phyloP scores from a whole-genome alignment of 106 monocot species.

The Cymbidium sinense region DNA sequence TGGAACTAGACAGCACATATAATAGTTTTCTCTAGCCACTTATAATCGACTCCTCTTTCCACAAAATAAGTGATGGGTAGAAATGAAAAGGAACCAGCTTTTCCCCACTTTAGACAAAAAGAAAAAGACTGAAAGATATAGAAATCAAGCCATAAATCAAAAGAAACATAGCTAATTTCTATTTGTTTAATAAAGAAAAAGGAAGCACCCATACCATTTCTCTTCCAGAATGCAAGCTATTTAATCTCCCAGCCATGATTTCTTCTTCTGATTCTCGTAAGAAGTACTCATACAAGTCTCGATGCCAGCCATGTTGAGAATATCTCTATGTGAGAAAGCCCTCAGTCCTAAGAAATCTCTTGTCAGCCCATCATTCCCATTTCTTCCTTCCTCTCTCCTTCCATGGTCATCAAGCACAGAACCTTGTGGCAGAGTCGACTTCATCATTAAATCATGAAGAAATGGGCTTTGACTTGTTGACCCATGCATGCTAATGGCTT shows the following conservation, averaged over 20 bases:
- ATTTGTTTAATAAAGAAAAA: background rate
- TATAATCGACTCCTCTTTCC: too few species aligned
- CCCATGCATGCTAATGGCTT: background rate
- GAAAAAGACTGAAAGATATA: background rate
- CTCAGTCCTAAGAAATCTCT: constrained; percentile 73
- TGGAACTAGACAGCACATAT: too few species aligned
- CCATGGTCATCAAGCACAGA: constrained; percentile 9
- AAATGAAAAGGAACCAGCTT: background rate
- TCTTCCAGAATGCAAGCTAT: too few species aligned
- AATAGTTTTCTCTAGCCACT: too few species aligned
- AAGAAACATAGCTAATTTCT: background rate
- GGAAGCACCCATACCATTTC: too few species aligned
- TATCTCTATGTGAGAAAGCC: constrained; percentile 44
- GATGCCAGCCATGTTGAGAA: constrained; percentile 46
- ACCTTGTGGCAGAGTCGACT: background rate
- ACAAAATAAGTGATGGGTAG: background rate
- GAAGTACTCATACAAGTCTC: constrained; percentile 30
- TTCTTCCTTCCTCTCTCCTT: constrained; percentile 4
- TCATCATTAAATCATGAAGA: constrained; percentile 6
- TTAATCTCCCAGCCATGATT: constrained; percentile 4
- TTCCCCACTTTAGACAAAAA: background rate
- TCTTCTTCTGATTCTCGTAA: constrained; percentile 14
- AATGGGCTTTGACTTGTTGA: background rate
- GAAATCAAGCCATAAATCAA: background rate
- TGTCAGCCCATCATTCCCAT: constrained; percentile 32